Base-by-base conservation (phyloP, 2,329 filamentous ascomycete species). In the Alternaria sp. region DNA sequence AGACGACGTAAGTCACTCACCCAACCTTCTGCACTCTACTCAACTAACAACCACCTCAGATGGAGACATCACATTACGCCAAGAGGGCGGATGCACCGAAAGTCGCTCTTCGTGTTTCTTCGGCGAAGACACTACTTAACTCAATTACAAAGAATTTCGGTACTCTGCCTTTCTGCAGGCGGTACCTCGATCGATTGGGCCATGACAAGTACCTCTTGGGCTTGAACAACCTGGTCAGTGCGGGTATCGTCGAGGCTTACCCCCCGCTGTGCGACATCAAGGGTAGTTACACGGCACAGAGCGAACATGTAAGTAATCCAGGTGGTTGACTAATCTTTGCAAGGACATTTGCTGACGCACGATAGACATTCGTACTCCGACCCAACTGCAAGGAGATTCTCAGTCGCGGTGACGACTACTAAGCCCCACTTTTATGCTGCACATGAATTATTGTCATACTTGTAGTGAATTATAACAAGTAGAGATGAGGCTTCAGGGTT, bases 111-210 rank as follows among this genome's bases (percentile, higher is more conserved):
- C 87, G 92, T 52, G 83, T 96, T 51, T 88, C 90, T 44, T 96
- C 92, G 46, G 94, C 94, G 60, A 95, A 94, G 83, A 90, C 89
- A 58, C 84, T 98, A 58, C 84, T 97, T 69, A 95, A 87, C 72
- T 90, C 93, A 32, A 97, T 98, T 79, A 95, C 92, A 82, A 97
- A 97, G 85, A 97, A 97, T 81, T 98, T 97, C 78, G 92, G 93
- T 67, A 97, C 93, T 1, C 81, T 98, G 69, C 93, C 93, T 2
- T 98, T 93, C 80, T 97, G 93, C 80, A 86, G 94, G 65, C 89
- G 94, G 69, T 97, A 97, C 78, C 84, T 98, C 62, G 94, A 97
- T 81, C 90, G 94, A 56, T 81, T 97, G n/a, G 94, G 94, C 27
- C 92, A 96, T 78, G 93, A 97, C 63, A 97, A 97, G 80, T 97